Base-by-base conservation (phyloP, 1,284 basidiomycete species). In the Trametes versicolor region DNA sequence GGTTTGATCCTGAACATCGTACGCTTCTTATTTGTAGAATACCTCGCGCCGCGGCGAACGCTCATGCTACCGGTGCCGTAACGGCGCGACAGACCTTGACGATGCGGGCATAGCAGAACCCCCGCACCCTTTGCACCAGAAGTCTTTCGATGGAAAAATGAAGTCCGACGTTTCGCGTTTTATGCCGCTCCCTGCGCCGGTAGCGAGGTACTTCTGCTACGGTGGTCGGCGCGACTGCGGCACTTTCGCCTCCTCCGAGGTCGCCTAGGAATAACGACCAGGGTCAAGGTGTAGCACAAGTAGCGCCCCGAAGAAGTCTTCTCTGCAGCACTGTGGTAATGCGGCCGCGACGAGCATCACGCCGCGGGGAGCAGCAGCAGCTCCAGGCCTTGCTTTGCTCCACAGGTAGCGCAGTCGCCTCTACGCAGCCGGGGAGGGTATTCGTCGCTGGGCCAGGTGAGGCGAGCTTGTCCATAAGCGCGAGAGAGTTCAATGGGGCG, bases 301-400 rank as follows among this genome's bases (percentile, higher is more conserved):
- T 21, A 8, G 4, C 25, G 25, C 48, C 13, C 48, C 12, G 48
- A 21, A 49, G 48, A 25, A 29, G 29, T 34, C 50, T 50, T 32
- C 29, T 50, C 15, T 50, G 8, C 13, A 54, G 52, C 36, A 25
- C 17, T 43, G 53, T 21, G 53, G 53, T 55, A 41, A 39, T 37
- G n/a, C 51, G 34, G n/a, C 37, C 4, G 39, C 53, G 53, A 39
- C 37, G 53, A 41, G 29, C 50, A 51, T 43, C 39, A 29, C 37
- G 51, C 19, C 53, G 43, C 41, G 23, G 53, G 37, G 37, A 55
- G 37, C 25, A 10, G 37, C 25, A 10, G 25, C 27, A 17, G 23
- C 12, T 25, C 48, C 25, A 49, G 51, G 48, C 48, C 25, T 15
- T 36, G 50, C 50, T 52, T 15, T 52, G 50, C 50, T 52, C 50